Evolutionary conservation across 2,329 filamentous ascomycete genomes (phyloP), one percentile per base, ranked within the genome.

Genomic region (Coniochaeta sp.): DNA sequence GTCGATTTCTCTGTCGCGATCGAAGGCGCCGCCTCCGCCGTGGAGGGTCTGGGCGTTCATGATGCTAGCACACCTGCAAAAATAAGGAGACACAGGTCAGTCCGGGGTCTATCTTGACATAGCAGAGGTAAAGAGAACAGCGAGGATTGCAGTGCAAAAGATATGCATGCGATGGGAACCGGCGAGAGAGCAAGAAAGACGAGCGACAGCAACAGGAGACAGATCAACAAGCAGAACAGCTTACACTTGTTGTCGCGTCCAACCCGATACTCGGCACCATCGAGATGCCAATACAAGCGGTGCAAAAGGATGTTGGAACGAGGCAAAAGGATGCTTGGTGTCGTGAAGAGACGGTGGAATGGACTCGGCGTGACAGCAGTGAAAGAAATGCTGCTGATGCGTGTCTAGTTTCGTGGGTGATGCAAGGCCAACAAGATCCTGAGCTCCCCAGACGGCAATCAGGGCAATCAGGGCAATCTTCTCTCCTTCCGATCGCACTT

Each of bases 21-120:
- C 78, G 71, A 78, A 81, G 62, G 70, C 73, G 69, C 68, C 71
- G 64, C 72, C 73, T 64, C 72, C 73, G 66, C 71, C 71, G 69
- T 79, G 77, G 61, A 76, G 71, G 62, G 73, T 74, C 64, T 78
- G 76, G 70, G 70, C 78, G 67, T 81, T 81, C 79, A 81, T 81
- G 14, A 58, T 61, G 22, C 56, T 44, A 44, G 38, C 38, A 40
- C 5, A 43, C 56, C 56, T 58, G 56, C 44, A 40, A 36, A 28
- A n/a, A n/a, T n/a, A 57, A 22, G 17, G 36, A 38, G 9, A 2
- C 17, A 36, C 33, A 12, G 9, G 22, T 56, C 31, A 52, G 47
- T n/a, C 26, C 7, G 12, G 2, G 24, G 3, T 31, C 1, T 17
- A 31, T 31, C 22, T 31, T n/a, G 12, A 52, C 22, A 31, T 47